phyloP scores from a whole-genome alignment of 148 eudicot genomes.

The Amaranthus cruentus region DNA sequence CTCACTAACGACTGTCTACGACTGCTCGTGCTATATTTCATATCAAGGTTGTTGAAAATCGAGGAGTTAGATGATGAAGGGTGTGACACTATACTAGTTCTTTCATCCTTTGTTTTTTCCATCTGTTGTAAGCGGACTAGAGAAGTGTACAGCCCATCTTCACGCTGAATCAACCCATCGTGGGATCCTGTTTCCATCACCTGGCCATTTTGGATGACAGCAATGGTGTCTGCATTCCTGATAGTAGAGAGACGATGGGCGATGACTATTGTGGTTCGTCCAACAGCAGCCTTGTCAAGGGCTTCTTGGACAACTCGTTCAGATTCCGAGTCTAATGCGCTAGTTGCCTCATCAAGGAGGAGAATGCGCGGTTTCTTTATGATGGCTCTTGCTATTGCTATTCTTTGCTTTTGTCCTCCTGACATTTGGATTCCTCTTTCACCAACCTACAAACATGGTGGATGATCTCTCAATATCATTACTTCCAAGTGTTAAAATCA shows the following conservation, averaged over 20 bases:
- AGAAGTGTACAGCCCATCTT: slow-evolving; percentile 41
- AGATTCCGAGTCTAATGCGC: slow-evolving; percentile 72
- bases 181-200: slow-evolving; percentile 55
- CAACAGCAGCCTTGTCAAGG: slow-evolving; percentile 53
- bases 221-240: slow-evolving; percentile 59
- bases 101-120: slow-evolving; percentile 20
- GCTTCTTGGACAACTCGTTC: slow-evolving; percentile 77
- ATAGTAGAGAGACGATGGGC: slow-evolving; percentile 85
- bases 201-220: slow-evolving; percentile 51
- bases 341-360: slow-evolving; percentile 79
- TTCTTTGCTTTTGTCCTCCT: slow-evolving; percentile 86
- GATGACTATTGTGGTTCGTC: slow-evolving; percentile 64
- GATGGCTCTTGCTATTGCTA: slow-evolving; percentile 78
- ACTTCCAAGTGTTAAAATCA: too few relatives aligned
- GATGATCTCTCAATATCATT: too few relatives aligned
- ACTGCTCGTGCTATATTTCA: slow-evolving; percentile 32
- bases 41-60: slow-evolving; percentile 24
- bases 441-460: slow-evolving; percentile 43
- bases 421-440: slow-evolving; percentile 88
- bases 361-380: slow-evolving; percentile 69
- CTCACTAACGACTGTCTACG: slow-evolving; percentile 42
- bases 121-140: slow-evolving; percentile 50
- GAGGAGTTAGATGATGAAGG: slow-evolving; percentile 19
- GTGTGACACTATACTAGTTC: background rate
- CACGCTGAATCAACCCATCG: slow-evolving; percentile 39